These are phyloP conservation scores for Fusarium acutatum DNA, from an alignment of 2,329 filamentous ascomycete species.

Conservation along the genomic window DNA sequence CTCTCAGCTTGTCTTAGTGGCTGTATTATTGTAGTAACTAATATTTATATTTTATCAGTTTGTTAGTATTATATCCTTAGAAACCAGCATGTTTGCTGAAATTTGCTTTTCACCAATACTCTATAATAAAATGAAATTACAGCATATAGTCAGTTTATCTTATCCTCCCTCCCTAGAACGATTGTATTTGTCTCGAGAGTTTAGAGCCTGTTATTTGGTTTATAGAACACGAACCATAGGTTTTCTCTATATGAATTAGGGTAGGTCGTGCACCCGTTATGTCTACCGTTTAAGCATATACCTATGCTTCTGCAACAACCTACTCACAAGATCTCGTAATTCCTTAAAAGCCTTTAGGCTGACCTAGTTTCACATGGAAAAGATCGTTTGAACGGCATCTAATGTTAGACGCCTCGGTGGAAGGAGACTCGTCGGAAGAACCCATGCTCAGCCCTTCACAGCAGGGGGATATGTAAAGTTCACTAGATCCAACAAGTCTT, in stretches of 20 bases:
- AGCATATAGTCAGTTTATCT: fast-evolving
- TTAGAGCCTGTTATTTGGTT: fast-evolving
- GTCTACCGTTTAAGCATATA: background rate
- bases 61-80: fast-evolving
- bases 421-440: too few species aligned
- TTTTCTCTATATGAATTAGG: background rate
- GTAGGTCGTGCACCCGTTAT: background rate
- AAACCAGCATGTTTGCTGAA: fast-evolving
- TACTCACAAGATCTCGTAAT: background rate
- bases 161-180: fast-evolving
- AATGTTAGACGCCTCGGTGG: background rate
- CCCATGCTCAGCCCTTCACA: background rate
- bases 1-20: fast-evolving
- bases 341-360: background rate
- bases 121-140: fast-evolving
- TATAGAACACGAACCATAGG: background rate
- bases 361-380: background rate
- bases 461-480: background rate
- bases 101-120: fast-evolving
- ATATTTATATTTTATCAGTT: background rate
- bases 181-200: fast-evolving
- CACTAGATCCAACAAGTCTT: background rate
- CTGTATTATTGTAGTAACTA: fast-evolving
- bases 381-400: background rate
- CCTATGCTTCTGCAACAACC: background rate